Conservation (phyloP, 2,329 filamentous ascomycete genomes). For the Epichloe baconii region DNA sequence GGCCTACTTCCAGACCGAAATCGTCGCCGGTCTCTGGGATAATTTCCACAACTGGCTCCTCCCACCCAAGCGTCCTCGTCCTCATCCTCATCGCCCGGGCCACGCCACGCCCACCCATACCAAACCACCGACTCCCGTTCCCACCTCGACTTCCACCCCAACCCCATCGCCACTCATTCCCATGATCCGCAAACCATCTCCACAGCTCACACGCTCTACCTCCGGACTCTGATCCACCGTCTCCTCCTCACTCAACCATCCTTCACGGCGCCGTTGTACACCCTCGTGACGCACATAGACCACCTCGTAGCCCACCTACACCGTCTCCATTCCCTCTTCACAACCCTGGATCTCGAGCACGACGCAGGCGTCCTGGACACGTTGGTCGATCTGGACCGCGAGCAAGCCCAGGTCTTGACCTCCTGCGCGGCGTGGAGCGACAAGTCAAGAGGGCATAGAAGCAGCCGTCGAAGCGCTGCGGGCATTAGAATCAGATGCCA, state of each 20-base stretch:
- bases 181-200: conserved; percentile 80
- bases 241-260: conserved; percentile 51
- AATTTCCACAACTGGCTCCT: conserved; percentile 67
- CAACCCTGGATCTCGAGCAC: conserved; percentile 64
- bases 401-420: conserved; percentile 54
- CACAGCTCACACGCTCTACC: conserved; percentile 64
- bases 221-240: conserved; percentile 51
- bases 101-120: background rate
- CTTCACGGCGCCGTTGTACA: conserved; percentile 54
- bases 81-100: background rate
- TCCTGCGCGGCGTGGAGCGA: conserved; percentile 52
- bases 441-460: conserved; percentile 56
- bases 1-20: conserved; percentile 78
- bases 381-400: conserved; percentile 55
- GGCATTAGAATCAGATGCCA: conserved; percentile 29
- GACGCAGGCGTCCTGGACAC: conserved; percentile 73
- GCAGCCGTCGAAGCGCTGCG: conserved; percentile 47
- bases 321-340: conserved; percentile 64
- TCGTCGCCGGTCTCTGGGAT: conserved; percentile 69
- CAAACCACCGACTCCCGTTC: background rate
- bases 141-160: background rate
- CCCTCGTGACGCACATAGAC: conserved; percentile 62
- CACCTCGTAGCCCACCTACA: conserved; percentile 65
- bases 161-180: background rate
- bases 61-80: conserved; percentile 17